Evolutionary conservation across 306 rosid genomes (phyloP).

Genomic region (Prunus salicina): DNA sequence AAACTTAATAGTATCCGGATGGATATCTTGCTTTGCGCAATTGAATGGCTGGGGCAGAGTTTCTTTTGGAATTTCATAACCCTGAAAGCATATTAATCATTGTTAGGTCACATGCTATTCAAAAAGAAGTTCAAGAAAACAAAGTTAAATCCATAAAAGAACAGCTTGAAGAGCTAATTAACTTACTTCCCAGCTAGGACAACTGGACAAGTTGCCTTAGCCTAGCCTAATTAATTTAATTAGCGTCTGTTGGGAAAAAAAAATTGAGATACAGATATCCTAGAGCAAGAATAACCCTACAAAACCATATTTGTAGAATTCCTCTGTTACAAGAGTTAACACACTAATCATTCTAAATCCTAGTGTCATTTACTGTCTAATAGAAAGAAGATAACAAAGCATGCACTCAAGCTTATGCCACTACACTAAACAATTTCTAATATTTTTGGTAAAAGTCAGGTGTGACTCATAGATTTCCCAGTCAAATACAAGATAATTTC

Average conservation of each 20-base stretch:
- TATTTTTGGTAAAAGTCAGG: not conserved
- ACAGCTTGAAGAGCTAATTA: not conserved
- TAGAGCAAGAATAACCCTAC: not conserved
- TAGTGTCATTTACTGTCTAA: not conserved
- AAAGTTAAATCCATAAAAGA: not conserved
- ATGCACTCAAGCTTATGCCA: not conserved
- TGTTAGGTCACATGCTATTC: conserved; percentile 16
- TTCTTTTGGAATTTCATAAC: conserved; percentile 65
- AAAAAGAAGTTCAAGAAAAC: not conserved
- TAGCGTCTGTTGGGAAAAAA: not conserved
- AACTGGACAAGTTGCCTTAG: not conserved
- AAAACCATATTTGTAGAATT: no score
- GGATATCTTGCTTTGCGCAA: conserved; percentile 18
- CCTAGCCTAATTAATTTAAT: no score
- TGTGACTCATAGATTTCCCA: not conserved
- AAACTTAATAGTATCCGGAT: conserved; percentile 10
- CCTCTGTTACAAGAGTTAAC: no score
- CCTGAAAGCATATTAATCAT: conserved; percentile 39
- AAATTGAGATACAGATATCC: not conserved
- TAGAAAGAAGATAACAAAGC: not conserved
- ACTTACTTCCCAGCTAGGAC: conserved; percentile 1
- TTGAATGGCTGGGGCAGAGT: conserved; percentile 71
- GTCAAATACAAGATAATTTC: not conserved
- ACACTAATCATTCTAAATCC: not conserved
- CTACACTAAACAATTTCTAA: not conserved